phyloP scores from a whole-genome alignment of 1,139 yeast species.

The Pneumocystis wakefieldiae region DNA sequence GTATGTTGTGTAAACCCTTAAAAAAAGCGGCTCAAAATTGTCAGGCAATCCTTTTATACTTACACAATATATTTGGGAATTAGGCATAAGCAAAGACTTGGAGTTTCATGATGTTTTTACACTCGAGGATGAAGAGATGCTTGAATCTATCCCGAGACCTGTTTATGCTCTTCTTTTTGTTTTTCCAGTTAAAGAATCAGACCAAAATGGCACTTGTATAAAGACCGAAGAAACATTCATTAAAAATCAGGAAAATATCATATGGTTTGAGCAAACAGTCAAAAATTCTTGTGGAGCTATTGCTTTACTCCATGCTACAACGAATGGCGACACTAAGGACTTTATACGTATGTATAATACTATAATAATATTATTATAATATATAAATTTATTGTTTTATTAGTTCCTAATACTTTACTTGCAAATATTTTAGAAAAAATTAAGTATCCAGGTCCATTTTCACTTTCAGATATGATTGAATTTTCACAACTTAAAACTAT shows the following conservation, averaged over 20 bases:
- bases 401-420: constrained; percentile 29
- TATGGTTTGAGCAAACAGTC: constrained; percentile 73
- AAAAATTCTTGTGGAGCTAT: constrained; percentile 88
- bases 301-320: constrained; percentile 66
- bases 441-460: constrained; percentile 16
- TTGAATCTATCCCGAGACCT: constrained; percentile 73
- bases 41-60: constrained; percentile 59
- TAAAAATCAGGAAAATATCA: constrained; percentile 12
- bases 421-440: constrained; percentile 30
- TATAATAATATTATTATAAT: constrained; percentile 23
- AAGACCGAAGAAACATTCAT: constrained; percentile 22
- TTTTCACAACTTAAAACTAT: not conserved
- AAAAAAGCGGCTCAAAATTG: not conserved
- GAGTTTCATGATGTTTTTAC: constrained; percentile 74
- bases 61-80: constrained; percentile 46
- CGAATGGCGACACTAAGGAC: constrained; percentile 34
- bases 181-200: constrained; percentile 58
- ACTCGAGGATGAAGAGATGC: constrained; percentile 59
- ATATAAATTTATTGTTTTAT: constrained; percentile 19
- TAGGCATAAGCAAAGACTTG: constrained; percentile 52
- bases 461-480: not conserved
- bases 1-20: not conserved
- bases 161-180: constrained; percentile 56
- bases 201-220: constrained; percentile 37
- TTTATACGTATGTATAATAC: constrained; percentile 22